phyloP scores from a whole-genome alignment of 305 asterid species.

The Lippia alba region DNA sequence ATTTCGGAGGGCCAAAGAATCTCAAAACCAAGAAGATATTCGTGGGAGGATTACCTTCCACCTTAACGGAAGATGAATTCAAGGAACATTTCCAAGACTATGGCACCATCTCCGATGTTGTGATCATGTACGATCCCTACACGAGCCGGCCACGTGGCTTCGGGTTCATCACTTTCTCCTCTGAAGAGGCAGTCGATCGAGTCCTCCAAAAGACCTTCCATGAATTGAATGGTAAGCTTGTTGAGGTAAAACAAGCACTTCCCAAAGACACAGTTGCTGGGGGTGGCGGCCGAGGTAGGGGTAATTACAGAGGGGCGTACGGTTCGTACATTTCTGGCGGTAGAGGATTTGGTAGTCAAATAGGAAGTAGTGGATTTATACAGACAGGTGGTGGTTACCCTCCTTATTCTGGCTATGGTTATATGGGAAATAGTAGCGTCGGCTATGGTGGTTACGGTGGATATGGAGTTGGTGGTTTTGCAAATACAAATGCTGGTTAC shows the following conservation, averaged over 20 bases:
- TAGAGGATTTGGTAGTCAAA: constrained; percentile 23
- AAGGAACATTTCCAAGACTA: constrained; percentile 45
- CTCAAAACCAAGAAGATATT: constrained; percentile 54
- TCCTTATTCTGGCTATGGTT: constrained; percentile 46
- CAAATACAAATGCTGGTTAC: constrained; percentile 35
- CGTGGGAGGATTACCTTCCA: constrained; percentile 60
- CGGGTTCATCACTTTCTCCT: constrained; percentile 56
- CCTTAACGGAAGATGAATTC: constrained; percentile 50
- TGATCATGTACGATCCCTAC: constrained; percentile 49
- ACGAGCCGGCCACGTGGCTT: constrained; percentile 56
- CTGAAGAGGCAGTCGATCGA: constrained; percentile 55
- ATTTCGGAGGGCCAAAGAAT: constrained; percentile 33
- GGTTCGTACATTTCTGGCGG: constrained; percentile 25
- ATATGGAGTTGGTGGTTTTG: constrained; percentile 27
- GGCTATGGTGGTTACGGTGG: constrained; percentile 35
- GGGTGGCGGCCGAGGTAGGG: constrained; percentile 33
- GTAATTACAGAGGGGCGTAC: constrained; percentile 28
- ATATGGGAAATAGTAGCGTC: constrained; percentile 32
- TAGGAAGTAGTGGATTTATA: constrained; percentile 28
- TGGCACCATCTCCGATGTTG: constrained; percentile 53
- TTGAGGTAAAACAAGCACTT: constrained; percentile 61
- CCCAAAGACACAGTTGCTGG: constrained; percentile 51
- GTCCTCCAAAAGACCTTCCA: constrained; percentile 51
- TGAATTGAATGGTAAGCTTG: constrained; percentile 49
- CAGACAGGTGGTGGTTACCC: constrained; percentile 45